Evolutionary conservation across 768 basidiomycete species (phyloP).

Genomic region (Pleurotus eryngii): DNA sequence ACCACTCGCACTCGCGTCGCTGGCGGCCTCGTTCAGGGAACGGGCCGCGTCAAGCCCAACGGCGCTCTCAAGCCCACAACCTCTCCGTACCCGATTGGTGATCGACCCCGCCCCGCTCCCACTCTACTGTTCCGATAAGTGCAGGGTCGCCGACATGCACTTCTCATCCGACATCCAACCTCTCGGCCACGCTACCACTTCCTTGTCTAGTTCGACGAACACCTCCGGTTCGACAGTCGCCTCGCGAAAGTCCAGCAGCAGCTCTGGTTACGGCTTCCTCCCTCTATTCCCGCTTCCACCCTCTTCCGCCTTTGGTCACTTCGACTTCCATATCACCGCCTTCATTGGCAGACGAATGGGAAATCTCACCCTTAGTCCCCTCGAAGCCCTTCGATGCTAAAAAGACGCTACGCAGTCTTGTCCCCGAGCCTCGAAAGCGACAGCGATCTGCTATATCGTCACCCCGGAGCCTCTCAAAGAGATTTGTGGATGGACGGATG

Average conservation of each 20-base stretch:
- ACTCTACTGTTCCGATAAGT: constrained; percentile 70
- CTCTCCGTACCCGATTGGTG: constrained; percentile 55
- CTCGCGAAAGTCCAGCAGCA: constrained; percentile 18
- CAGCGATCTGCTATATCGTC: constrained; percentile 26
- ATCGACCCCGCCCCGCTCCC: constrained; percentile 53
- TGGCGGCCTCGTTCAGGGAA: constrained; percentile 63
- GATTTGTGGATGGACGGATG: constrained; percentile 62
- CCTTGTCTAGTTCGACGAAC: constrained; percentile 38
- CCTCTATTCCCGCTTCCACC: constrained; percentile 19
- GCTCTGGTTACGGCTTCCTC: too few relatives aligned
- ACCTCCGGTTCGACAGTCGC: constrained; percentile 34
- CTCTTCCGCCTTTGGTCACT: constrained; percentile 16
- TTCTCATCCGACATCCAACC: constrained; percentile 34
- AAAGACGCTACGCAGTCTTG: constrained; percentile 46
- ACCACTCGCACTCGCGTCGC: constrained; percentile 21
- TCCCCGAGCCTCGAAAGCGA: constrained; percentile 39
- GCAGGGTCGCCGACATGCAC: constrained; percentile 57
- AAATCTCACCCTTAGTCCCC: neutral
- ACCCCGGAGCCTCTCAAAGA: constrained; percentile 30
- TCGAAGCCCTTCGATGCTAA: constrained; percentile 39
- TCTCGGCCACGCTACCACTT: constrained; percentile 34
- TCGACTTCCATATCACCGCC: constrained; percentile 33
- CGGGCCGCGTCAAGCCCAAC: constrained; percentile 60
- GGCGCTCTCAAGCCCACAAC: constrained; percentile 46
- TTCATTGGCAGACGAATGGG: constrained; percentile 14